phyloP scores from a whole-genome alignment of 345 rosid genomes.

The Linum tenue region DNA sequence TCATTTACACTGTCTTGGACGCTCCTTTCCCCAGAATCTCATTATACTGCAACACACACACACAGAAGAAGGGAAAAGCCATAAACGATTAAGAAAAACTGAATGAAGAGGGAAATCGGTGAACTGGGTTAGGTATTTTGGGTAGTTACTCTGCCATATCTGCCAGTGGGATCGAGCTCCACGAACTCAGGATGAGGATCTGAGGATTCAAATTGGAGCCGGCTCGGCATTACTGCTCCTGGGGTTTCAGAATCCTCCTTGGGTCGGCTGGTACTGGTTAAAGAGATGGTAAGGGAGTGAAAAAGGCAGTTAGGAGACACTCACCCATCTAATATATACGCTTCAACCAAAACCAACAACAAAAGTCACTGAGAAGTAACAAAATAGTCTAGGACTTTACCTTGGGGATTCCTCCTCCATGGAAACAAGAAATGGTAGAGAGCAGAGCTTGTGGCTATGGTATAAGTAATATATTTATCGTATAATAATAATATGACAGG shows the following conservation, averaged over 20 bases:
- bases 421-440: too few relatives aligned
- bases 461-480: too few relatives aligned
- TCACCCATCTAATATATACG: background rate
- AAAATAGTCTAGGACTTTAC: too few relatives aligned
- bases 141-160: slow-evolving; percentile 3
- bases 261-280: background rate
- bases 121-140: background rate
- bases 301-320: background rate
- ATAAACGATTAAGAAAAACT: background rate
- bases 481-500: too few relatives aligned
- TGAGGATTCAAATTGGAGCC: background rate
- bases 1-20: background rate
- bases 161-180: slow-evolving; percentile 5
- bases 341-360: background rate
- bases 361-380: too few relatives aligned
- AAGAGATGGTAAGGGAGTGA: background rate
- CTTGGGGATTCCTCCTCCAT: too few relatives aligned
- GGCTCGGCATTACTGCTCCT: background rate
- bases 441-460: too few relatives aligned
- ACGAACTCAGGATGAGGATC: background rate
- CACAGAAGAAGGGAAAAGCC: background rate
- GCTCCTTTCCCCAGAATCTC: slow-evolving; percentile 7
- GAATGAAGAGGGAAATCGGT: background rate
- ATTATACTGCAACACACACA: slow-evolving; percentile 1
- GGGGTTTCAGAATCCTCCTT: background rate